Evolutionary conservation across 1,139 yeast genomes (phyloP), one percentile per base, ranked within the genome.

Genomic region (Meyerozyma smithsonii): DNA sequence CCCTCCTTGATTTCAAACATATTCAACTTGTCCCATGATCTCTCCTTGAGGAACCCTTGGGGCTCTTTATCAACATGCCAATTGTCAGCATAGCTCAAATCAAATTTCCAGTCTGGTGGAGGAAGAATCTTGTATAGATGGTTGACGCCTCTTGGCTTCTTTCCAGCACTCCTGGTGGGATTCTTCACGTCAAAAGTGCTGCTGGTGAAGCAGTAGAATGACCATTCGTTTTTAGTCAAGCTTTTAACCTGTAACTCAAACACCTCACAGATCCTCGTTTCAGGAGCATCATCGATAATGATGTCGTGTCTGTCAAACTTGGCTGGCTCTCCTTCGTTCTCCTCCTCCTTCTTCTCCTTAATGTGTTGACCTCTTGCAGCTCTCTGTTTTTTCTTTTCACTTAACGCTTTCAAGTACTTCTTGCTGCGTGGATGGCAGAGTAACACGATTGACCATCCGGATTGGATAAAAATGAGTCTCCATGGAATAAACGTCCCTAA

Each of bases 91-190:
- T 62, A 64, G 4, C 68, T 71, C 50, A 64, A 52, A 42, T 77
- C 83, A 58, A 81, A 89, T 45, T 70, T 69, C 97, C 97, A 89
- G 11, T 79, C 83, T 11, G 62, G 61, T 0, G 96, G 95, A 1
- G 95, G 82, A 25, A 58, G 54, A 1, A 89, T 77, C 26, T 79
- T 78, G 1, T 70, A 65, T 25, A 89, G 54, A 25, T 65, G 64
- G 21, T 69, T 62, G 0, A 80, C 80, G 0, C 95, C 95, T 1
- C 72, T 68, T 0, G 97, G 96, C 28, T 57, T 50, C 42, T 72
- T 75, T 35, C 82, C 81, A 4, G 84, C 70, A 18, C 69, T 54
- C 43, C 96, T 66, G 14, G 55, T 59, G 3, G 67, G 58, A 43
- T 82, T 80, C 21, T 61, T 59, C 8, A 61, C 56, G 41, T 78